Conservation (phyloP, 345 rosid genomes). For the Citrus glauca region DNA sequence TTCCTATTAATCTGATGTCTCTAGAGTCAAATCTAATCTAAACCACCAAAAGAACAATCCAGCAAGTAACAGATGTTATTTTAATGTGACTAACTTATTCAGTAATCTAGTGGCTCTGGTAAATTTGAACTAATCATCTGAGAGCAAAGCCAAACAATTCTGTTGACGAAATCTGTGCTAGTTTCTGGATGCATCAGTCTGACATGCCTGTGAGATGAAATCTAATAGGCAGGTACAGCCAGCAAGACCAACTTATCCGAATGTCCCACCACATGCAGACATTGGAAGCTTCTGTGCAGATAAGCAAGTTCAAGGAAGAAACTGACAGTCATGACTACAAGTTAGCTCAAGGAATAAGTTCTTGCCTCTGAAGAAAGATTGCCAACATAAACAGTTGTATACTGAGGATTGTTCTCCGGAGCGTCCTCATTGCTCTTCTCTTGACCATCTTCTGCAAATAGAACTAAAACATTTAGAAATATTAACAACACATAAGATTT, state of each 20-base stretch:
- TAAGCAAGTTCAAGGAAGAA: not conserved
- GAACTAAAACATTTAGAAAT: not conserved
- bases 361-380: conserved; percentile 90
- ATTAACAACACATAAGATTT: not conserved
- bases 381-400: conserved; percentile 95
- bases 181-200: not conserved
- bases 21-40: not conserved
- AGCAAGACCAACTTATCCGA: not conserved
- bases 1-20: not conserved
- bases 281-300: not conserved
- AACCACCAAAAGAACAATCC: not conserved
- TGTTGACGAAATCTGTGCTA: not conserved
- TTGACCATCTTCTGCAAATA: conserved; percentile 76
- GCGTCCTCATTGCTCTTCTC: conserved; percentile 67
- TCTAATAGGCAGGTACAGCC: not conserved
- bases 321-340: not conserved
- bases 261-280: not conserved
- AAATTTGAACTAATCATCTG: too few species aligned
- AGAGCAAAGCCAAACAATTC: not conserved
- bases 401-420: conserved; percentile 89
- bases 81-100: not conserved
- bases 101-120: not conserved
- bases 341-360: not conserved
- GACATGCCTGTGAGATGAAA: not conserved
- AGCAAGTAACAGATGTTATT: not conserved